phyloP scores from a whole-genome alignment of 495 filamentous ascomycete genomes.

The Hyphodiscus hymeniophilus region DNA sequence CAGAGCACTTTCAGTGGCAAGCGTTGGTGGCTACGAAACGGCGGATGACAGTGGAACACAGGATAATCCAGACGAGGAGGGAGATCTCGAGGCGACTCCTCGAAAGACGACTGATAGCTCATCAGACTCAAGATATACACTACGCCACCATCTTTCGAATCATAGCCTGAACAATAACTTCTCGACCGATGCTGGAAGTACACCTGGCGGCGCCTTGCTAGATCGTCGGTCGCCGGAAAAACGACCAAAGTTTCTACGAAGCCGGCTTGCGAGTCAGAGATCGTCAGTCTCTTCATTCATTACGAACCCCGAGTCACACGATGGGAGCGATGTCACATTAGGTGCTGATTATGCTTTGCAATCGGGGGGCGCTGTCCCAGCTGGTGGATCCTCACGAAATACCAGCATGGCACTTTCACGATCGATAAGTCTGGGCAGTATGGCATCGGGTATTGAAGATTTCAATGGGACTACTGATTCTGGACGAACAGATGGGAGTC shows the following conservation, averaged over 20 bases:
- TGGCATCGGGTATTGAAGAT: constrained; percentile 85
- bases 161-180: constrained; percentile 18
- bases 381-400: constrained; percentile 42
- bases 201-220: constrained; percentile 24
- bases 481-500: constrained; percentile 27
- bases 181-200: constrained; percentile 21
- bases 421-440: constrained; percentile 84
- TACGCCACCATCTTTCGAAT: constrained; percentile 25
- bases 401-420: constrained; percentile 56
- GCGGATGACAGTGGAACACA: neutral
- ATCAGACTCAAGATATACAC: constrained; percentile 34
- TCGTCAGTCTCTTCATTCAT: constrained; percentile 69
- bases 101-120: constrained; percentile 30
- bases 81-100: constrained; percentile 27
- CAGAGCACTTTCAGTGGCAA: constrained; percentile 39
- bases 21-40: constrained; percentile 20
- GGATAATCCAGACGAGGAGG: constrained; percentile 19
- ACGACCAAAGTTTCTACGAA: constrained; percentile 65
- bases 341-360: constrained; percentile 84
- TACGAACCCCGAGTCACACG: constrained; percentile 47
- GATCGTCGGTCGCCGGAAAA: constrained; percentile 26
- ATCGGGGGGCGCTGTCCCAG: constrained; percentile 67
- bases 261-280: constrained; percentile 66
- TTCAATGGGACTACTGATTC: constrained; percentile 27
- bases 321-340: constrained; percentile 59